Percentiles rank a stretch among this genome's conserved stretches.
Conservation (phyloP, 495 filamentous ascomycete genomes). For the Daldinia vernicosa region DNA sequence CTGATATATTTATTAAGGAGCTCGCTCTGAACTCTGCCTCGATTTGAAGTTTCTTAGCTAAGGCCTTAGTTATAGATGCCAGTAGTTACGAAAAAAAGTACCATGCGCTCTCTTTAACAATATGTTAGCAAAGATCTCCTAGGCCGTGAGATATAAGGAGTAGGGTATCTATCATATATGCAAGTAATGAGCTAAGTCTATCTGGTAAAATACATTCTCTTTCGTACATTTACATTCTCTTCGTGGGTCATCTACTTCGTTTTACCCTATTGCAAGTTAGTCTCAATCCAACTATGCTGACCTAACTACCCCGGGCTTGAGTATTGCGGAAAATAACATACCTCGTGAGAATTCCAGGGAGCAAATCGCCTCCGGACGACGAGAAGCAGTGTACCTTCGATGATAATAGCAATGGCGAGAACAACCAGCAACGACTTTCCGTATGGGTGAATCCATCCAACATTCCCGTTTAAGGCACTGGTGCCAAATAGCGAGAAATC, state of each 20-base stretch:
- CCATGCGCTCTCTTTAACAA: background rate
- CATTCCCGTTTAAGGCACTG: conserved; percentile 42
- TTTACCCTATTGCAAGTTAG: conserved; percentile 3
- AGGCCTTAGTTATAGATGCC: no score
- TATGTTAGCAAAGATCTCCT: background rate
- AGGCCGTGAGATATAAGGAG: background rate
- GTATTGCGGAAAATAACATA: background rate
- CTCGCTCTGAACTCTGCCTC: background rate
- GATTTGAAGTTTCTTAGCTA: background rate
- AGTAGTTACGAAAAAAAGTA: background rate
- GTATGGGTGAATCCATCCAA: conserved; percentile 44
- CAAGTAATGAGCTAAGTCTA: conserved; percentile 2
- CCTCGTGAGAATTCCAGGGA: conserved; percentile 2
- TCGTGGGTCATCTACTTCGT: background rate
- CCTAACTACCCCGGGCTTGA: background rate
- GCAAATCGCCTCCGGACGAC: conserved; percentile 4
- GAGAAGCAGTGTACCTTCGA: background rate
- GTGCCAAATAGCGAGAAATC: conserved; percentile 30
- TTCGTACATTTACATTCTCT: background rate
- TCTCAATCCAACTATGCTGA: background rate
- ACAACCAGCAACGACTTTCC: conserved; percentile 7
- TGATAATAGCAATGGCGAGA: background rate
- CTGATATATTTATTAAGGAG: background rate
- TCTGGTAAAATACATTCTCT: conserved; percentile 8
- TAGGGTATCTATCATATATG: background rate